Conservation (phyloP, 805 yeast genomes). For the Isabelozyma gotoi region DNA sequence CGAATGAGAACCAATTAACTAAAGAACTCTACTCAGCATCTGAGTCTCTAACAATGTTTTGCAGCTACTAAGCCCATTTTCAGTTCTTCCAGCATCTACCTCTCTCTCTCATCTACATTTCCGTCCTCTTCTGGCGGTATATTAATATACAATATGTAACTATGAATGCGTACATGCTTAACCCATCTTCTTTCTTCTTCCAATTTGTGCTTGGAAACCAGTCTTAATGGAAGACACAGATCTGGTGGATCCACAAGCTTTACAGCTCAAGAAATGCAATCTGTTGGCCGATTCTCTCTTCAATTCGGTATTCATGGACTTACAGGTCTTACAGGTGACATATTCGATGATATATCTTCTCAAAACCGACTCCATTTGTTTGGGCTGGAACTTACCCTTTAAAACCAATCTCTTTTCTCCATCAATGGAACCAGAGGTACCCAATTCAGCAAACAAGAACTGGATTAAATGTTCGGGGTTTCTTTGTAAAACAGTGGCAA, state of each 20-base stretch:
- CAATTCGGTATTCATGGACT: conserved; percentile 93
- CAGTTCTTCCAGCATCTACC: no score
- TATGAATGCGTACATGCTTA: neutral
- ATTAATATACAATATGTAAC: neutral
- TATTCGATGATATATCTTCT: conserved; percentile 96
- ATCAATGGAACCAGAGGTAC: conserved; percentile 98
- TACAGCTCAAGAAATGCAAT: conserved; percentile 95
- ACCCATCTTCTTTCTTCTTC: conserved; percentile 72
- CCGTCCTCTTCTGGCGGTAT: neutral
- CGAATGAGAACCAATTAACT: no score
- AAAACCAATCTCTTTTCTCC: conserved; percentile 96
- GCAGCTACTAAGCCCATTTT: no score
- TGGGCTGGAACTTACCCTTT: conserved; percentile 97
- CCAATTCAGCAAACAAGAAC: conserved; percentile 95
- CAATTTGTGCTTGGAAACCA: conserved; percentile 98
- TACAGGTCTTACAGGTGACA: conserved; percentile 98
- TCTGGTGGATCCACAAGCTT: conserved; percentile 96
- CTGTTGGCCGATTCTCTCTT: conserved; percentile 95
- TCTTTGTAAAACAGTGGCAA: conserved; percentile 91
- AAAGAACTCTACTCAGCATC: no score
- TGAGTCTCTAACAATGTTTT: no score
- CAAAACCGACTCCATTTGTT: conserved; percentile 93
- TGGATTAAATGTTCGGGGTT: conserved; percentile 96
- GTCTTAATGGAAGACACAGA: conserved; percentile 97
- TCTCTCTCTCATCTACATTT: neutral